phyloP scores from a whole-genome alignment of 2,329 filamentous ascomycete species.

The Paracamarosporium sp. region DNA sequence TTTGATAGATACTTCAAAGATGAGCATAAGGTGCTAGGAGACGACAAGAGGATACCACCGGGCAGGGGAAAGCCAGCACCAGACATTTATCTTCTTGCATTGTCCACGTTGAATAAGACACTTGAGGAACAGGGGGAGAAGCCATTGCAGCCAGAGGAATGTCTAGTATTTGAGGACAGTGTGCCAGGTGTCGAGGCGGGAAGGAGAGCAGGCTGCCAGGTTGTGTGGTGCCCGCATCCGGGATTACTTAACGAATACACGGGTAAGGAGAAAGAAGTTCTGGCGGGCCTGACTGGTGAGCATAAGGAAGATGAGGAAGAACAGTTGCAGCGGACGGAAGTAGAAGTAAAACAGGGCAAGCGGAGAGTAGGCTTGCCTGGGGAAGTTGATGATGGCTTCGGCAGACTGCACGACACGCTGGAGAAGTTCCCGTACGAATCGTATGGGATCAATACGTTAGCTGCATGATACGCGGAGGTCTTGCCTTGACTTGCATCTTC shows the following conservation, averaged over 20 bases:
- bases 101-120: constrained; percentile 82
- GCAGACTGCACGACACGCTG: constrained; percentile 58
- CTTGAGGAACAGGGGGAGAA: constrained; percentile 65
- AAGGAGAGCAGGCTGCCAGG: constrained; percentile 90
- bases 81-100: constrained; percentile 89
- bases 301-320: constrained; percentile 63
- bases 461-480: background rate
- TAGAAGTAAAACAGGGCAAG: constrained; percentile 46
- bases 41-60: constrained; percentile 76
- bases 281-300: constrained; percentile 81
- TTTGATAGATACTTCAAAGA: constrained; percentile 68
- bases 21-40: constrained; percentile 82
- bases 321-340: constrained; percentile 39
- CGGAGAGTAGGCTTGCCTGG: constrained; percentile 57
- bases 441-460: constrained; percentile 59
- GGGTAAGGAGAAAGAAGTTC: constrained; percentile 78
- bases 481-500: background rate
- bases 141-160: constrained; percentile 80
- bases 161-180: constrained; percentile 94
- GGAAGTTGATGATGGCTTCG: constrained; percentile 67
- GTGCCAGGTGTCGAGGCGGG: constrained; percentile 93
- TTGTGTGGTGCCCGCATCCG: constrained; percentile 89
- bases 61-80: constrained; percentile 94
- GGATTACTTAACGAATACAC: constrained; percentile 77
- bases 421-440: constrained; percentile 66